These are phyloP conservation scores for Backusella mclennaniae DNA, from an alignment of 192 early-diverging fungal species.

Conservation along the genomic window DNA sequence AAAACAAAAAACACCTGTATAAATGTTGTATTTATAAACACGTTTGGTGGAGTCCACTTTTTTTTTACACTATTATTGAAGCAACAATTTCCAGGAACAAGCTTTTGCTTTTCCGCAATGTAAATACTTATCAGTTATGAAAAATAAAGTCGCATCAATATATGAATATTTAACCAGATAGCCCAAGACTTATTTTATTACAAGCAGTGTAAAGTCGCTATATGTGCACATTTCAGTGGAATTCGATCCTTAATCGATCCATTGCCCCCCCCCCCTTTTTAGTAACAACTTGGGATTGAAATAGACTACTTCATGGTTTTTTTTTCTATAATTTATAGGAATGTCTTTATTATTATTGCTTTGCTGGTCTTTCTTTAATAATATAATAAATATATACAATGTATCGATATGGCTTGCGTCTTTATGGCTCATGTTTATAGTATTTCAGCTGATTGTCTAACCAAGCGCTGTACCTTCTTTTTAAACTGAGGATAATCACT, in stretches of 20 bases:
- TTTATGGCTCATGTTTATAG: slow-evolving; percentile 23
- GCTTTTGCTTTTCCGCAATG: neutral
- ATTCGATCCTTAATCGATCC: neutral
- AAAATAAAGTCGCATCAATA: no score
- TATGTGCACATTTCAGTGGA: neutral
- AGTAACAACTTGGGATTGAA: neutral
- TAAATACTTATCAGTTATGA: no score
- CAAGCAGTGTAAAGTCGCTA: no score
- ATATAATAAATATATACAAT: slow-evolving; percentile 4
- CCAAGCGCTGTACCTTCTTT: slow-evolving; percentile 66
- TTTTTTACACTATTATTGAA: neutral
- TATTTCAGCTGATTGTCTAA: slow-evolving; percentile 50
- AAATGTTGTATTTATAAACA: neutral
- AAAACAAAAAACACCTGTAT: neutral
- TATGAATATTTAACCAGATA: no score
- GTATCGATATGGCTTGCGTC: neutral
- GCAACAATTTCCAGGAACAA: neutral
- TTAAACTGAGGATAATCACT: slow-evolving; percentile 68
- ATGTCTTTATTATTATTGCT: neutral
- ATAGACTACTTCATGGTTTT: no score
- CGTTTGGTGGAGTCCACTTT: no score
- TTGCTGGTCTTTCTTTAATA: neutral
- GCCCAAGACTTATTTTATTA: no score
- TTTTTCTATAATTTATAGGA: neutral
- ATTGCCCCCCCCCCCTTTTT: neutral